Conservation (phyloP, 2,329 filamentous ascomycete species). For the Phialocephala subalpina region DNA sequence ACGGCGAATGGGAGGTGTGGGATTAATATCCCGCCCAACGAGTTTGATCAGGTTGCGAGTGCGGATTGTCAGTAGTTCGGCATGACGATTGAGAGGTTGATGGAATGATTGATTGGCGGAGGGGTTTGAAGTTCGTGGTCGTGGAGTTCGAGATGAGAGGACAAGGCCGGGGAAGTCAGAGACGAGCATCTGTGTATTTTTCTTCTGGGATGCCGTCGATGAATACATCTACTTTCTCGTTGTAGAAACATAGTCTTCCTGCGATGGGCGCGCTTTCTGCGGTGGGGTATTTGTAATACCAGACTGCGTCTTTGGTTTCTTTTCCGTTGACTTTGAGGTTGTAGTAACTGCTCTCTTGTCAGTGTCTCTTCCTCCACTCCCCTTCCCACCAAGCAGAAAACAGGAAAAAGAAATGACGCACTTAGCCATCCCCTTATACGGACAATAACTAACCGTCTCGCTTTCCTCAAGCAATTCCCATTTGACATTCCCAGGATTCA, state of each 20-base stretch:
- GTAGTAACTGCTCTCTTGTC: slow-evolving; percentile 48
- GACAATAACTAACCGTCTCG: slow-evolving; percentile 63
- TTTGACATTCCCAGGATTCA: slow-evolving; percentile 25
- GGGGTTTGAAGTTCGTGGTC: too few species aligned
- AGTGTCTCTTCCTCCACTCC: neutral
- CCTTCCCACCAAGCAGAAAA: neutral
- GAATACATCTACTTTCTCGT: slow-evolving; percentile 71
- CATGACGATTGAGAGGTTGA: too few species aligned
- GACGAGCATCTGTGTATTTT: slow-evolving; percentile 9
- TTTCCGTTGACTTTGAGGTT: slow-evolving; percentile 56
- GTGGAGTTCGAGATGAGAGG: too few species aligned
- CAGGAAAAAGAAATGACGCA: slow-evolving; percentile 49
- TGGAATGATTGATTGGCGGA: too few species aligned
- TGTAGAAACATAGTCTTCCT: slow-evolving; percentile 70
- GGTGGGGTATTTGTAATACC: slow-evolving; percentile 68
- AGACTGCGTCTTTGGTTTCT: slow-evolving; percentile 60
- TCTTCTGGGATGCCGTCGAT: slow-evolving; percentile 56
- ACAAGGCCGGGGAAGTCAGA: neutral
- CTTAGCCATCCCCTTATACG: slow-evolving; percentile 72
- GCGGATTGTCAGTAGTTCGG: too few species aligned
- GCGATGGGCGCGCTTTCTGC: slow-evolving; percentile 62
- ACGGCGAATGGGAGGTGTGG: too few species aligned
- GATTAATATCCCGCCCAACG: too few species aligned
- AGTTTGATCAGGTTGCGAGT: too few species aligned
- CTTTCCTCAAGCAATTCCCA: slow-evolving; percentile 54